phyloP scores from a whole-genome alignment of 1,139 yeast species.

The Tardiomyces blankii region DNA sequence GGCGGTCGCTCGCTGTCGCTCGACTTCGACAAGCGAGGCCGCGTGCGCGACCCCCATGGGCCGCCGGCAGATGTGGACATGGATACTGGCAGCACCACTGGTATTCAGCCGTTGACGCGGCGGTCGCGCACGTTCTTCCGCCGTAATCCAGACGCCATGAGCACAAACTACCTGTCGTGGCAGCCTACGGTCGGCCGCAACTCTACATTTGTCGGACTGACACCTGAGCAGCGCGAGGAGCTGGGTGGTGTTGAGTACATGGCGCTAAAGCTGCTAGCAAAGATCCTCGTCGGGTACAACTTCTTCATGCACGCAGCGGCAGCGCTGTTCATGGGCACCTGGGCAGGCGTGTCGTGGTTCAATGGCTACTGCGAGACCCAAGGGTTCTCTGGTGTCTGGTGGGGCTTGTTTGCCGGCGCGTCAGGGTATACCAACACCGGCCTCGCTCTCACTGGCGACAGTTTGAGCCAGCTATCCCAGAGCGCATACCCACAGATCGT shows the following conservation, averaged over 20 bases:
- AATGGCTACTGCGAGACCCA: neutral
- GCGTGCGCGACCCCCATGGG: too few species aligned
- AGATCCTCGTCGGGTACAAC: conserved; percentile 55
- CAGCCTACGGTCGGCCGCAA: conserved; percentile 91
- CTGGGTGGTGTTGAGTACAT: conserved; percentile 96
- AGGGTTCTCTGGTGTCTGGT: conserved; percentile 73
- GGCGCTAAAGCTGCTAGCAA: conserved; percentile 66
- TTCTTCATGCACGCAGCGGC: conserved; percentile 64
- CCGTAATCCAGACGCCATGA: conserved; percentile 15
- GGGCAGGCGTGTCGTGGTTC: conserved; percentile 50
- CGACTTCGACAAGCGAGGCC: too few species aligned
- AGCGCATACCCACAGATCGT: conserved; percentile 56
- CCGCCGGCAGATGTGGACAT: too few species aligned
- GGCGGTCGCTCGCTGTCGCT: too few species aligned
- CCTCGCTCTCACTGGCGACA: conserved; percentile 63
- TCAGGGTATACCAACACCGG: conserved; percentile 83
- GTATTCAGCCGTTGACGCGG: too few species aligned
- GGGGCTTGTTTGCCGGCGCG: conserved; percentile 78
- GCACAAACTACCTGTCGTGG: conserved; percentile 64
- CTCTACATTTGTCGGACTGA: conserved; percentile 76
- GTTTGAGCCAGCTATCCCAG: conserved; percentile 55
- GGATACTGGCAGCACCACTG: too few species aligned
- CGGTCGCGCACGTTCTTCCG: too few species aligned
- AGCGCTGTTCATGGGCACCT: conserved; percentile 49
- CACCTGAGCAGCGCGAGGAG: conserved; percentile 82